Evolutionary conservation across 345 rosid genomes (phyloP).

Genomic region (Sonneratia caseolaris): DNA sequence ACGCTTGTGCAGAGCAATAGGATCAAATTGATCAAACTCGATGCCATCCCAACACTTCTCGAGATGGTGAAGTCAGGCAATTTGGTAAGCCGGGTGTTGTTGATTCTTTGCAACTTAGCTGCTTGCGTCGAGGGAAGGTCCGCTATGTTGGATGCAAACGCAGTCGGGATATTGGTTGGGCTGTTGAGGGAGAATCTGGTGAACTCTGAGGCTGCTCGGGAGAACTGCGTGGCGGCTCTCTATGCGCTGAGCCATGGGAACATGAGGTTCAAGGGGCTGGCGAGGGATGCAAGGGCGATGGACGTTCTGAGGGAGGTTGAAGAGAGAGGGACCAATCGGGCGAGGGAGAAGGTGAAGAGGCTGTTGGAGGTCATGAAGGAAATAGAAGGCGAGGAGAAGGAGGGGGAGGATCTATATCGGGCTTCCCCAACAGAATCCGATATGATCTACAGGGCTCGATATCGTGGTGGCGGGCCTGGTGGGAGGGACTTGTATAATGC

Average conservation of each 20-base stretch:
- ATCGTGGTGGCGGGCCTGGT: constrained; percentile 1
- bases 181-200: constrained; percentile 35
- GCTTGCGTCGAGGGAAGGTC: constrained; percentile 55
- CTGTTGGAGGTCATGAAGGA: constrained; percentile 45
- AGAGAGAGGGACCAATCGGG: constrained; percentile 39
- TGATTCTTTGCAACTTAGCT: constrained; percentile 60
- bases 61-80: constrained; percentile 46
- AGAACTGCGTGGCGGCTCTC: constrained; percentile 60
- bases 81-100: constrained; percentile 35
- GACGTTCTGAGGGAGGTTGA: constrained; percentile 47
- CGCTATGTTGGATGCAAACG: constrained; percentile 62
- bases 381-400: constrained; percentile 23
- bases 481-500: constrained; percentile 5
- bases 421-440: constrained; percentile 7
- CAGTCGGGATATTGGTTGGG: constrained; percentile 52
- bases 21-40: constrained; percentile 47
- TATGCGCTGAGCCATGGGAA: constrained; percentile 46
- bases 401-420: constrained; percentile 37
- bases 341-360: constrained; percentile 52
- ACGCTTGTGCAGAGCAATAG: constrained; percentile 55
- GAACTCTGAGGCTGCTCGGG: constrained; percentile 43
- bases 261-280: constrained; percentile 68
- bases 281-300: constrained; percentile 43
- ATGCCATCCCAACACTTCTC: constrained; percentile 50
- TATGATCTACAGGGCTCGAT: neutral